Conservation (phyloP, 1,139 yeast genomes). For the Yamadazyma dushanensis region DNA sequence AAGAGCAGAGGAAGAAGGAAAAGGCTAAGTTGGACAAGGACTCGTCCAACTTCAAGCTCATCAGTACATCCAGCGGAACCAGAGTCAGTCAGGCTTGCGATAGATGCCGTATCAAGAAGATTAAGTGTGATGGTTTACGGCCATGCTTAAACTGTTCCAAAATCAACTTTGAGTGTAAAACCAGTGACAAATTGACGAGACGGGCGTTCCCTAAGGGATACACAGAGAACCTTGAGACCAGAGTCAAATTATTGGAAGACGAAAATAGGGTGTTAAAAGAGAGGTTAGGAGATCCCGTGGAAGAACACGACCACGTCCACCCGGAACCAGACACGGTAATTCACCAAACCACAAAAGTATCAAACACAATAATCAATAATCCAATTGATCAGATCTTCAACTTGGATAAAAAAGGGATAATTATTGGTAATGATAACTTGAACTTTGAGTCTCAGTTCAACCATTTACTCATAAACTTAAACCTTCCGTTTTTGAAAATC, state of each 20-base stretch:
- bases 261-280: conserved; percentile 40
- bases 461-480: conserved; percentile 45
- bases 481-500: conserved; percentile 47
- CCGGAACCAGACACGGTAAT: background rate
- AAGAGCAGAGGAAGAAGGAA: conserved; percentile 8
- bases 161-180: conserved; percentile 66
- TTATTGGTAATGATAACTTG: conserved; percentile 50
- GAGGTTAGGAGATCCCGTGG: conserved; percentile 13
- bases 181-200: conserved; percentile 70
- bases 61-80: conserved; percentile 40
- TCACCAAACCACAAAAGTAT: background rate
- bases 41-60: conserved; percentile 36
- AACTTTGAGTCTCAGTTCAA: conserved; percentile 52
- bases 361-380: conserved; percentile 2
- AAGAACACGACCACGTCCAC: background rate
- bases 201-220: conserved; percentile 76
- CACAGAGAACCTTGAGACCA: conserved; percentile 69
- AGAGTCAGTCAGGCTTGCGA: conserved; percentile 80
- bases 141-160: conserved; percentile 71
- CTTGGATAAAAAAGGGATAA: conserved; percentile 44
- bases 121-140: conserved; percentile 70
- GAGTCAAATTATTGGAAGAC: conserved; percentile 58
- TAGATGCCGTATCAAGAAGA: conserved; percentile 72
- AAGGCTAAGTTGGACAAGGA: conserved; percentile 17
- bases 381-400: conserved; percentile 48